These are phyloP conservation scores for Malbranchea zuffiana DNA, from an alignment of 2,329 filamentous ascomycete genomes.

Conservation along the genomic window DNA sequence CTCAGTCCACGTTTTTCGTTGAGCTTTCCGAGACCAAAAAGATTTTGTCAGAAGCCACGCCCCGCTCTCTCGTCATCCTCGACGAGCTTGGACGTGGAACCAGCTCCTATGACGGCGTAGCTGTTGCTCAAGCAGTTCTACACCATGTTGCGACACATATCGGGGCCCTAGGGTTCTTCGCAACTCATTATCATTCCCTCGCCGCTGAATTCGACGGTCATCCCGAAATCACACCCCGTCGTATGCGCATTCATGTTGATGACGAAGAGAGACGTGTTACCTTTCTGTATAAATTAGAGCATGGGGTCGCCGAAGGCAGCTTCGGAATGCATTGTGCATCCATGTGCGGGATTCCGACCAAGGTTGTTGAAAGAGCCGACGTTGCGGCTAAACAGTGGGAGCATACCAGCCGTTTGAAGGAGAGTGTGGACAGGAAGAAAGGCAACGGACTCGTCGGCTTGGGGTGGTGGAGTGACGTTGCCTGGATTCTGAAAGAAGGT, in stretches of 20 bases:
- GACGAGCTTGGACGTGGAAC: conserved; percentile 94
- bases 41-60: conserved; percentile 86
- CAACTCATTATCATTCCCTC: conserved; percentile 91
- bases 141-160: conserved; percentile 91
- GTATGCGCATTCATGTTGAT: conserved; percentile 94
- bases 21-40: conserved; percentile 97
- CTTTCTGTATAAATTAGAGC: conserved; percentile 88
- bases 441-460: conserved; percentile 72
- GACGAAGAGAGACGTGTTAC: conserved; percentile 76
- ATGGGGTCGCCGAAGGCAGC: conserved; percentile 87
- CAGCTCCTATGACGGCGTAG: conserved; percentile 89
- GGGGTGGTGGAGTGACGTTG: conserved; percentile 78
- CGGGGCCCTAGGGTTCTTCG: conserved; percentile 91
- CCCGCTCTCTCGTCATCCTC: conserved; percentile 87
- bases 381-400: conserved; percentile 86
- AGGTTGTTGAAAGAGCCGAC: conserved; percentile 78
- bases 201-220: conserved; percentile 83
- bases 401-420: conserved; percentile 80
- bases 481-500: conserved; percentile 56
- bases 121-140: conserved; percentile 92
- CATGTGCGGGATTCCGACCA: conserved; percentile 86
- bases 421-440: conserved; percentile 71
- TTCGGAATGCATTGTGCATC: conserved; percentile 98
- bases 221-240: conserved; percentile 71
- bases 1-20: conserved; percentile 96